These are phyloP conservation scores for Tetrahymena elliotti DNA, from an alignment of 73 alveolate genomes.

Conservation along the genomic window DNA sequence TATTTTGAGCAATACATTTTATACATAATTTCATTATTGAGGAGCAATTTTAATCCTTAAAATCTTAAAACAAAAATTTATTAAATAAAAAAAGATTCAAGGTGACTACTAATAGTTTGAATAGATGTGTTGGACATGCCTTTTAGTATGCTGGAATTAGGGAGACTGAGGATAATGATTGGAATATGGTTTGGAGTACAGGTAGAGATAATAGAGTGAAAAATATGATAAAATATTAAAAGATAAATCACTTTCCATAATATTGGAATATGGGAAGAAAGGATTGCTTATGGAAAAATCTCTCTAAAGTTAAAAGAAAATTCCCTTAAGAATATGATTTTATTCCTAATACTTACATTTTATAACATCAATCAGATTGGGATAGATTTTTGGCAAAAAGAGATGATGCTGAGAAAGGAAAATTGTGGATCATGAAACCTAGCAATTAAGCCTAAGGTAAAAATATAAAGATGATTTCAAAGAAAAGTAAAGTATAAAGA, in stretches of 20 bases:
- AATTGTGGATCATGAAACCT: slow-evolving; percentile 87
- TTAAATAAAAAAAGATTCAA: too few relatives aligned
- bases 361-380: slow-evolving; percentile 72
- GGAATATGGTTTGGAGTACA: slow-evolving; percentile 39
- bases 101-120: neutral
- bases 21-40: too few relatives aligned
- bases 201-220: slow-evolving; percentile 44
- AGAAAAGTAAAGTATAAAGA: slow-evolving; percentile 53
- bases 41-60: too few relatives aligned
- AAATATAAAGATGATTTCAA: slow-evolving; percentile 72
- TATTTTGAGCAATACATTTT: neutral
- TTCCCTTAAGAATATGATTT: slow-evolving; percentile 64
- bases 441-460: slow-evolving; percentile 90
- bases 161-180: slow-evolving; percentile 24
- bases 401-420: slow-evolving; percentile 52
- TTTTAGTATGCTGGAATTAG: slow-evolving; percentile 36
- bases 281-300: slow-evolving; percentile 67
- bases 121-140: slow-evolving; percentile 51
- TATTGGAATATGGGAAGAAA: slow-evolving; percentile 79
- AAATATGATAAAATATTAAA: slow-evolving; percentile 54
- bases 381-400: slow-evolving; percentile 76
- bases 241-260: slow-evolving; percentile 82
- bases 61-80: too few relatives aligned
- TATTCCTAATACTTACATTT: slow-evolving; percentile 74
- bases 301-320: slow-evolving; percentile 52